phyloP scores from a whole-genome alignment of 805 yeast species.

The Saccharomycopsis fodiens region DNA sequence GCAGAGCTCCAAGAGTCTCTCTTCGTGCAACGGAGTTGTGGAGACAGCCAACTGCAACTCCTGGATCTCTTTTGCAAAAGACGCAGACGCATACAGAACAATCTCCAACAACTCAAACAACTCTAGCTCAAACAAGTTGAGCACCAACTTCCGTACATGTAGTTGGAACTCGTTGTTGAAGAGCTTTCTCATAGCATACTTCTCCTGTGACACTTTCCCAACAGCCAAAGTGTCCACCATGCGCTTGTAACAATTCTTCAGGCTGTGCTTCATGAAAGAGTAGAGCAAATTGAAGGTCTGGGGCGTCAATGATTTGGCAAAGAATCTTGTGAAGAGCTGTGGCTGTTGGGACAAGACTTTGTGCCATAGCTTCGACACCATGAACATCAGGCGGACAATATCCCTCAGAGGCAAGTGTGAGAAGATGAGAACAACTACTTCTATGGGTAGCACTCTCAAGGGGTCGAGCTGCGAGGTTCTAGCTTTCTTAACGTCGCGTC shows the following conservation, averaged over 20 bases:
- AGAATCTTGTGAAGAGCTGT: conserved; percentile 4
- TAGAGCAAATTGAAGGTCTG: conserved; percentile 4
- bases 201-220: conserved; percentile 6
- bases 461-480: not conserved
- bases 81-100: not conserved
- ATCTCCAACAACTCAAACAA: conserved; percentile 13
- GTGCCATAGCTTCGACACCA: conserved; percentile 14
- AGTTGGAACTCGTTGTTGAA: not conserved
- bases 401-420: not conserved
- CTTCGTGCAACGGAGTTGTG: conserved; percentile 16
- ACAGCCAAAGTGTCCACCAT: conserved; percentile 3
- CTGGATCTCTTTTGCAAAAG: not conserved
- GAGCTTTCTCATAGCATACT: conserved; percentile 7
- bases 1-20: conserved; percentile 6
- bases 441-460: conserved; percentile 6
- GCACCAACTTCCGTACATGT: not conserved
- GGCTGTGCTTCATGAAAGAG: conserved; percentile 1
- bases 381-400: conserved; percentile 3
- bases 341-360: conserved; percentile 8
- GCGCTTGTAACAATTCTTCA: not conserved
- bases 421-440: conserved; percentile 13
- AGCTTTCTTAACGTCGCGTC: not conserved
- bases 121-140: conserved; percentile 14
- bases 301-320: conserved; percentile 5
- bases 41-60: conserved; percentile 7